These are phyloP conservation scores for Thelephora aurantiotincta DNA, from an alignment of 768 basidiomycete species.

Conservation along the genomic window DNA sequence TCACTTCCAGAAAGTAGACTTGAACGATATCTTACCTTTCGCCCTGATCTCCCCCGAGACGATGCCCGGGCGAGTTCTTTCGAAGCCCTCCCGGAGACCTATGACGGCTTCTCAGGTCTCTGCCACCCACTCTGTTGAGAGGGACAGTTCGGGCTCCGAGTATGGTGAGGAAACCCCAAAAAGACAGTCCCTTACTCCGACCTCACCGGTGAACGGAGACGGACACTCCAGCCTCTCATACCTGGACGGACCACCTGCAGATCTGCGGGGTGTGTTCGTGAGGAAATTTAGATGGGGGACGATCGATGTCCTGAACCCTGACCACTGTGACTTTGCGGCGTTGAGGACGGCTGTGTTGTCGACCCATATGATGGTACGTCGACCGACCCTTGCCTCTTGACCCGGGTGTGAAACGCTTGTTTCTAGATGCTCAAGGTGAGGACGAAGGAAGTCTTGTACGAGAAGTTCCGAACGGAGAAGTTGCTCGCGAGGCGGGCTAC, in stretches of 20 bases:
- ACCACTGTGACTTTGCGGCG: slow-evolving; percentile 79
- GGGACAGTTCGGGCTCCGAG: slow-evolving; percentile 26
- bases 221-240: slow-evolving; percentile 15
- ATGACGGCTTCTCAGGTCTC: slow-evolving; percentile 14
- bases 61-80: slow-evolving; percentile 22
- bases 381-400: neutral
- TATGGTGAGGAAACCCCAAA: slow-evolving; percentile 17
- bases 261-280: slow-evolving; percentile 61
- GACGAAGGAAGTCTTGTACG: slow-evolving; percentile 85
- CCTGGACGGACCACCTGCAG: slow-evolving; percentile 43
- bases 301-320: slow-evolving; percentile 74
- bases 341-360: slow-evolving; percentile 74
- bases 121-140: slow-evolving; percentile 17
- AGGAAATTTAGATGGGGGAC: slow-evolving; percentile 82
- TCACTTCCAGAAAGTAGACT: slow-evolving; percentile 43
- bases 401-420: neutral
- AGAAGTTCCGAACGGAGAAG: slow-evolving; percentile 86
- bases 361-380: slow-evolving; percentile 68
- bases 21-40: slow-evolving; percentile 54
- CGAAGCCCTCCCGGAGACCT: slow-evolving; percentile 8
- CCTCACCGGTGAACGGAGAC: slow-evolving; percentile 9
- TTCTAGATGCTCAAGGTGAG: slow-evolving; percentile 62
- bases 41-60: slow-evolving; percentile 67
- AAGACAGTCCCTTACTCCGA: slow-evolving; percentile 8
- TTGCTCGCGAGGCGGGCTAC: slow-evolving; percentile 78